Evolutionary conservation across 345 rosid genomes (phyloP), one percentile per base, ranked within the genome.

Genomic region (Passiflora organensis): DNA sequence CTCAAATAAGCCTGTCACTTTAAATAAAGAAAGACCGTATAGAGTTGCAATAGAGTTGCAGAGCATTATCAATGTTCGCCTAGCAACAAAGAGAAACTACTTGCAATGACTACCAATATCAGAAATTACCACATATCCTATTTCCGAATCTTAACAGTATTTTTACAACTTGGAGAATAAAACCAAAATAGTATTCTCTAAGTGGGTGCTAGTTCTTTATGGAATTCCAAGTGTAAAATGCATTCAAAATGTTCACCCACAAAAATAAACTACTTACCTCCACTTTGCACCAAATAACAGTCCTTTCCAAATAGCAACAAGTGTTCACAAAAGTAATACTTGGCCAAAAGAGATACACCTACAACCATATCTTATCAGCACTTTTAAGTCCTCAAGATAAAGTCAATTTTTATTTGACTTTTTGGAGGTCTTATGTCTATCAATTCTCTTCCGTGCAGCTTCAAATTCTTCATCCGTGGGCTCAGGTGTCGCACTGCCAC

Each of bases 381-480:
- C 34, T 28, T 2, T 28, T 2, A 3, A 28, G 34, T 8, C 34
- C 8, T 28, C 34, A 32, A 1, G 6, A 18, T 18, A 9, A 41
- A 12, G 65, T 56, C 61, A 74, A 79, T 75, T 80, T 42, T 65
- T 18, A 49, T 70, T 82, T 1, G 75, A 72, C 51, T 78, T 80
- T 58, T 66, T 80, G 58, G 81, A 71, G 43, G 75, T 52, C 72
- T 72, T 82, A 4, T 63, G 51, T 64, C 72, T 65, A 50, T 83
- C 90, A 18, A 87, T 51, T 76, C 78, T 87, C 67, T 69, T 83
- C 79, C 66, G 73, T 10, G 89, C 79, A 69, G 97, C 96, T 81
- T 89, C 90, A 28, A 94, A 89, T 62, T 94, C 90, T 83, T 87
- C 97, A 37, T 94, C 96, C 15, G 79, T 80, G 6, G 85, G 96